Evolutionary conservation across 208 protist genomes (phyloP).

Genomic region (Wallacemonas rigidus): DNA sequence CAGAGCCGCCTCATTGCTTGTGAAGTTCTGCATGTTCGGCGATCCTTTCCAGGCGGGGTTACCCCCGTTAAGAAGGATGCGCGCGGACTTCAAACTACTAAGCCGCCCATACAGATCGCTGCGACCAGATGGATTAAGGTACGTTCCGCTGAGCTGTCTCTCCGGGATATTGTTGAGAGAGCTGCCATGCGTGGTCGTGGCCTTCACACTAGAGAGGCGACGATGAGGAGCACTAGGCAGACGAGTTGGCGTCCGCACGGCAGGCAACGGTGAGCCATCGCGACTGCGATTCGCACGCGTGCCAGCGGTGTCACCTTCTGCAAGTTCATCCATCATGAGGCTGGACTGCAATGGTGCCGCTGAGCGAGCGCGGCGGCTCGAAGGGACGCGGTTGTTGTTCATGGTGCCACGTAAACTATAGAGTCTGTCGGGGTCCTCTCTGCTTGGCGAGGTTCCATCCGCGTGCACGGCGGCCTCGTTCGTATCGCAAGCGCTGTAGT

Average conservation of each 20-base stretch:
- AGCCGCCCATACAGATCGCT: slow-evolving; percentile 14
- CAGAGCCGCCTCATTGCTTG: slow-evolving; percentile 10
- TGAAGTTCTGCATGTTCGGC: slow-evolving; percentile 17
- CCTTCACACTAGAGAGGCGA: background rate
- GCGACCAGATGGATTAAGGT: slow-evolving; percentile 1
- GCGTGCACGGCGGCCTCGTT: background rate
- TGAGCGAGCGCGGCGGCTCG: background rate
- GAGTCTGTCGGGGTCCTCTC: background rate
- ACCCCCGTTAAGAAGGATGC: slow-evolving; percentile 8
- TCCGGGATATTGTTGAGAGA: background rate
- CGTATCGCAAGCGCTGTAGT: background rate
- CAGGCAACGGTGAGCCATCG: background rate
- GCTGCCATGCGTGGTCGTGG: background rate
- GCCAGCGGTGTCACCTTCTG: background rate
- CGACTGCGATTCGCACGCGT: background rate
- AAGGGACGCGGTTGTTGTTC: background rate
- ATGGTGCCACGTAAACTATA: background rate
- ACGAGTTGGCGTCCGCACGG: slow-evolving; percentile 10
- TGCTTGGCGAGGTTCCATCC: background rate
- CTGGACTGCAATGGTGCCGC: background rate
- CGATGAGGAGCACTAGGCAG: slow-evolving; percentile 2
- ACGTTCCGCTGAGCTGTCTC: slow-evolving; percentile 7
- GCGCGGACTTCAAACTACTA: slow-evolving; percentile 10
- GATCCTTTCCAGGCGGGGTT: background rate
- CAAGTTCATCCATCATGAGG: background rate